Conservation (phyloP, 2,329 filamentous ascomycete species). For the Exophiala mesophila region DNA sequence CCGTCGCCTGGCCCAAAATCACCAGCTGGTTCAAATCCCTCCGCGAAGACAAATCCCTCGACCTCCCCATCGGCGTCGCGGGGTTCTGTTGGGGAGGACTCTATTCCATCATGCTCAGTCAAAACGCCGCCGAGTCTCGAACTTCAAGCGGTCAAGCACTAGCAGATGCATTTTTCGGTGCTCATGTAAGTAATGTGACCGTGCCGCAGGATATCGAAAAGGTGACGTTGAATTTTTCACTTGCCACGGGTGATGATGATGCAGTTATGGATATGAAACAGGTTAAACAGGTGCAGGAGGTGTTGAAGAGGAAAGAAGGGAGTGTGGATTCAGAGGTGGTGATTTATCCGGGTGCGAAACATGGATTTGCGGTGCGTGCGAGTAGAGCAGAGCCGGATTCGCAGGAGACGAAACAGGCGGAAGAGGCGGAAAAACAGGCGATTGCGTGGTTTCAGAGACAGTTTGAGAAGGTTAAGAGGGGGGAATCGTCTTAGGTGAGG, state of each 20-base stretch:
- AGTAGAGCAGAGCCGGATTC: conserved; percentile 19
- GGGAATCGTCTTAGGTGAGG: not conserved
- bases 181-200: conserved; percentile 47
- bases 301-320: conserved; percentile 20
- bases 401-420: conserved; percentile 10
- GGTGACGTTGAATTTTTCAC: conserved; percentile 18
- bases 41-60: conserved; percentile 27
- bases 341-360: conserved; percentile 27
- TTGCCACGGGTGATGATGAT: conserved; percentile 27
- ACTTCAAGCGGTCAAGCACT: conserved; percentile 31
- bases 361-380: conserved; percentile 30
- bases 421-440: conserved; percentile 26
- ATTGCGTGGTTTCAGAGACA: conserved; percentile 11
- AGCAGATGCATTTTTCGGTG: conserved; percentile 50
- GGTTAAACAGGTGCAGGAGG: conserved; percentile 21
- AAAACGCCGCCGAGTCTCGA: conserved; percentile 38
- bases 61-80: conserved; percentile 46
- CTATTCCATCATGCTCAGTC: conserved; percentile 41
- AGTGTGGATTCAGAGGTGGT: conserved; percentile 24
- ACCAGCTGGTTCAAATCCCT: conserved; percentile 35
- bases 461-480: conserved; percentile 13
- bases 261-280: conserved; percentile 15
- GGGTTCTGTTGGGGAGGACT: conserved; percentile 62
- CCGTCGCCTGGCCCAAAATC: conserved; percentile 34
- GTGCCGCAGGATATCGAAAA: conserved; percentile 44